Evolutionary conservation across 192 early-diverging fungal genomes (phyloP).

Genomic region (Ambispora gerdemannii): DNA sequence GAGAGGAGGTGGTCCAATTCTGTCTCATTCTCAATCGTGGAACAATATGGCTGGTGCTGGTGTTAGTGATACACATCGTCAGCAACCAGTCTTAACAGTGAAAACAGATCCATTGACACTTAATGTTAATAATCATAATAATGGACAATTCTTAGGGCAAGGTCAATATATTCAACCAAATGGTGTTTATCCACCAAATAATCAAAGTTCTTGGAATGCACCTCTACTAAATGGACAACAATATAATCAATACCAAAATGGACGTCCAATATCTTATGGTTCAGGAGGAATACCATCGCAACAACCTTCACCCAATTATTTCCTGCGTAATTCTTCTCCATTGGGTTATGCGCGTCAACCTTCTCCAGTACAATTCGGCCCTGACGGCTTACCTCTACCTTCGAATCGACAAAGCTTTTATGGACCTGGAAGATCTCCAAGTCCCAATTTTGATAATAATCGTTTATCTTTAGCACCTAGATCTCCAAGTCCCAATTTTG

Average conservation of each 20-base stretch:
- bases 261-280: not conserved
- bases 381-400: slow-evolving; percentile 15
- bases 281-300: no score
- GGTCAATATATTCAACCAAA: not conserved
- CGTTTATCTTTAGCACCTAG: not conserved
- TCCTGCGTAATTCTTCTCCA: slow-evolving; percentile 8
- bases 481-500: slow-evolving; percentile 15
- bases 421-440: not conserved
- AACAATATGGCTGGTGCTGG: no score
- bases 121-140: no score
- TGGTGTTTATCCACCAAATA: not conserved
- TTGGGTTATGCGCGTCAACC: not conserved
- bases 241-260: not conserved
- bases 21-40: not conserved
- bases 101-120: not conserved
- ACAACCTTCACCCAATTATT: not conserved
- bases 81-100: not conserved
- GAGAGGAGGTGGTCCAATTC: not conserved
- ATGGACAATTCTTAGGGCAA: not conserved
- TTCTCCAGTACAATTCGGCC: slow-evolving; percentile 1
- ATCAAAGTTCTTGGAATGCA: not conserved
- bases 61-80: not conserved
- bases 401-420: not conserved
- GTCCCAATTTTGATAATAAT: slow-evolving; percentile 13
- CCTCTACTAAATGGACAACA: not conserved